Conservation (phyloP, 106 monocot genomes). For the Hemerocallis citrina region DNA sequence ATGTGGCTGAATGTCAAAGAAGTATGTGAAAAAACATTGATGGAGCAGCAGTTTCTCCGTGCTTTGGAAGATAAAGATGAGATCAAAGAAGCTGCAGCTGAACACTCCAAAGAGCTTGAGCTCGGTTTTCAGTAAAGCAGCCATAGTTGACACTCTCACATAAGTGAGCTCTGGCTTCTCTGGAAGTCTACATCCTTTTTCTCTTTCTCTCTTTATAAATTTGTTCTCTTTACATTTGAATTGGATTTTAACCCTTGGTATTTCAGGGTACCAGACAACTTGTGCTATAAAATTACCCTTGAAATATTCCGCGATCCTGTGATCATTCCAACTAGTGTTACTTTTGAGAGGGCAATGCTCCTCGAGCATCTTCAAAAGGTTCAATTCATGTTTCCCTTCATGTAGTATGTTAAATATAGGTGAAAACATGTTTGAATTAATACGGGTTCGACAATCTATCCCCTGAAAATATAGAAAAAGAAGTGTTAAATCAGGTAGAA, state of each 20-base stretch:
- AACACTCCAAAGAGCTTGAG: conserved; percentile 25
- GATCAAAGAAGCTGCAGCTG: conserved; percentile 17
- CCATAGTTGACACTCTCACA: conserved; percentile 23
- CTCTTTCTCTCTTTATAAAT: too few relatives aligned
- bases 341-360: conserved; percentile 70
- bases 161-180: too few relatives aligned
- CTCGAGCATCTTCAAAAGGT: conserved; percentile 80
- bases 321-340: conserved; percentile 71
- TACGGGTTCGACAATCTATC: too few relatives aligned
- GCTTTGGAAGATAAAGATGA: conserved; percentile 9
- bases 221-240: background rate
- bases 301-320: conserved; percentile 87
- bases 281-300: conserved; percentile 84
- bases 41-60: conserved; percentile 26
- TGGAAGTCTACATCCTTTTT: too few relatives aligned
- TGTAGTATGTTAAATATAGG: too few relatives aligned
- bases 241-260: background rate
- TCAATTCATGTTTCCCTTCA: too few relatives aligned
- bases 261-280: conserved; percentile 73
- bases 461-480: too few relatives aligned
- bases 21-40: conserved; percentile 55
- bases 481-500: too few relatives aligned
- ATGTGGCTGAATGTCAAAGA: conserved; percentile 47
- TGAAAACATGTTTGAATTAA: too few relatives aligned
- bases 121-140: conserved; percentile 46